phyloP scores from a whole-genome alignment of 2,329 filamentous ascomycete genomes.

The Nannizziopsis arthrosporioides region DNA sequence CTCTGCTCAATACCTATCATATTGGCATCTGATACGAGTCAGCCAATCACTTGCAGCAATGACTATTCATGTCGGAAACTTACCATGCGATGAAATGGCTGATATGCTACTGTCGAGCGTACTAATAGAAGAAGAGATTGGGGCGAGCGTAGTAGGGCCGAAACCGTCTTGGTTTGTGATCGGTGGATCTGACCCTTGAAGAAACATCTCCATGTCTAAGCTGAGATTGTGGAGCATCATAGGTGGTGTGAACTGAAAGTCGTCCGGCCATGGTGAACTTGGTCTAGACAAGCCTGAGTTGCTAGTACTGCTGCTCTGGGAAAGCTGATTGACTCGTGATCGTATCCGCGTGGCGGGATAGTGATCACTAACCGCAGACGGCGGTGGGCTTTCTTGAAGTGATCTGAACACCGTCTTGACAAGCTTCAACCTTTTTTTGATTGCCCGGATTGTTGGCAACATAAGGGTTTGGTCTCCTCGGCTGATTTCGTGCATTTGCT shows the following conservation, averaged over 20 bases:
- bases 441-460: conserved; percentile 8
- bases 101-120: conserved; percentile 5
- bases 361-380: background rate
- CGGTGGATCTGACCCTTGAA: conserved; percentile 5
- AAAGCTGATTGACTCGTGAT: conserved; percentile 5
- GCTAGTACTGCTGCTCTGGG: conserved; percentile 11
- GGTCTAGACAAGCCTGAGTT: conserved; percentile 8
- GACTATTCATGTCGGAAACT: conserved; percentile 2
- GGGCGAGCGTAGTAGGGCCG: conserved; percentile 1
- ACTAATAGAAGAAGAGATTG: background rate
- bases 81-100: conserved; percentile 6
- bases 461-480: conserved; percentile 7
- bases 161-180: conserved; percentile 4
- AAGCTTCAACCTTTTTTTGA: conserved; percentile 11
- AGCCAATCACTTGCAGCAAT: conserved; percentile 4
- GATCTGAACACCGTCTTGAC: conserved; percentile 7
- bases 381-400: conserved; percentile 1
- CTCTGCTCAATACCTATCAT: background rate
- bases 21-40: conserved; percentile 3
- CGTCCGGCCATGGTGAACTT: conserved; percentile 6
- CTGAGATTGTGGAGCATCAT: conserved; percentile 7
- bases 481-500: conserved; percentile 11
- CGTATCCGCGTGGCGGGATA: conserved; percentile 3
- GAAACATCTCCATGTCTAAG: conserved; percentile 10
- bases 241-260: background rate